phyloP scores from a whole-genome alignment of 2,329 filamentous ascomycete species.

The Clonostachys rosea region DNA sequence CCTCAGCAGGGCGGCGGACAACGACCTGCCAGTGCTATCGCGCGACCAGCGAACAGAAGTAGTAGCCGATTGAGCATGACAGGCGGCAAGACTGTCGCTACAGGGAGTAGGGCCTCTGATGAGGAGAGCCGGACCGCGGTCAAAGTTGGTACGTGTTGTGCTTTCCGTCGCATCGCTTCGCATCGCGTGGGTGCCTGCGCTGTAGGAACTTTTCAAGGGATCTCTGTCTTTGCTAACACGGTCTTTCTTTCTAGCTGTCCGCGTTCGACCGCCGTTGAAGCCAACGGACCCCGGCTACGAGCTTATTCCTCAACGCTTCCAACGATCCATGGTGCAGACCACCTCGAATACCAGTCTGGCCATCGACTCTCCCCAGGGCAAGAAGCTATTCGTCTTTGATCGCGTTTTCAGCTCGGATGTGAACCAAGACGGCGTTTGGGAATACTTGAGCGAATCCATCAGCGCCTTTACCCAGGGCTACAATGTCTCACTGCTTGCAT shows the following conservation, averaged over 20 bases:
- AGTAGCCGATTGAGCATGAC: slow-evolving; percentile 82
- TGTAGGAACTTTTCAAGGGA: neutral
- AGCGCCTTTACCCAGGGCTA: slow-evolving; percentile 90
- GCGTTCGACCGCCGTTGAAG: slow-evolving; percentile 82
- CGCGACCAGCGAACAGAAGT: slow-evolving; percentile 68
- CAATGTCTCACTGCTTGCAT: slow-evolving; percentile 96
- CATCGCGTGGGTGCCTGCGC: neutral
- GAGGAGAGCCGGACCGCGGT: slow-evolving; percentile 88
- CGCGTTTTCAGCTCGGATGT: slow-evolving; percentile 84
- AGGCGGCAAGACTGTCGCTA: slow-evolving; percentile 52
- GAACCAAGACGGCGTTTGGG: slow-evolving; percentile 86
- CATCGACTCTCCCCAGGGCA: slow-evolving; percentile 87
- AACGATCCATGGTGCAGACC: slow-evolving; percentile 86
- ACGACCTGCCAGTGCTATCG: slow-evolving; percentile 78
- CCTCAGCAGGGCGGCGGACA: slow-evolving; percentile 40
- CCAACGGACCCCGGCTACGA: slow-evolving; percentile 87
- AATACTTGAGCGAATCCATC: slow-evolving; percentile 88
- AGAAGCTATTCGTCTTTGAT: slow-evolving; percentile 95
- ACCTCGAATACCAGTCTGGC: slow-evolving; percentile 79
- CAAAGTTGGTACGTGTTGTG: slow-evolving; percentile 78
- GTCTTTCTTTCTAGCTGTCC: slow-evolving; percentile 61
- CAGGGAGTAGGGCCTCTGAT: slow-evolving; percentile 78
- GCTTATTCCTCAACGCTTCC: slow-evolving; percentile 92
- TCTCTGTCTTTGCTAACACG: neutral
- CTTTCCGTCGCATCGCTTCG: neutral